phyloP scores from a whole-genome alignment of 345 rosid species.

The Crucihimalaya himalaica region DNA sequence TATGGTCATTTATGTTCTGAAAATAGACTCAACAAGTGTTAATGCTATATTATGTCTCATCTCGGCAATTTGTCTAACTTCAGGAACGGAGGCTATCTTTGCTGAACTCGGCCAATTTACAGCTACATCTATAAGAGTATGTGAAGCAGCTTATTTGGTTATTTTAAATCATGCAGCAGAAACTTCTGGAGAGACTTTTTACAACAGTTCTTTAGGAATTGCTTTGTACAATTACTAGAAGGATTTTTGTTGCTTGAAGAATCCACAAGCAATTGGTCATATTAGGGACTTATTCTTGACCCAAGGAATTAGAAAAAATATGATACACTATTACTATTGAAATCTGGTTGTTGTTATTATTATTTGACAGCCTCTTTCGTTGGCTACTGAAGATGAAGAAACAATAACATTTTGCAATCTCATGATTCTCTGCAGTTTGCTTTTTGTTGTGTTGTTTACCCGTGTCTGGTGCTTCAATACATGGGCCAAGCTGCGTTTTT shows the following conservation, averaged over 20 bases:
- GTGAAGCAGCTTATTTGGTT: constrained; percentile 16
- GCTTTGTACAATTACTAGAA: not conserved
- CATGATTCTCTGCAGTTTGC: constrained; percentile 63
- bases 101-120: constrained; percentile 77
- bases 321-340: not conserved
- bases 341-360: constrained; percentile 1
- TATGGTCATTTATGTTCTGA: constrained; percentile 7
- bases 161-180: not conserved
- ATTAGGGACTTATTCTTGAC: constrained; percentile 15
- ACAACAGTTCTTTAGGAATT: not conserved
- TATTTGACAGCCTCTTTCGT: not conserved
- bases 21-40: not conserved
- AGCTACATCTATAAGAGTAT: constrained; percentile 78
- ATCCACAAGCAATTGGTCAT: not conserved
- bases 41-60: constrained; percentile 19
- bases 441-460: constrained; percentile 71
- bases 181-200: not conserved
- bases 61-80: constrained; percentile 24
- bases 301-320: constrained; percentile 10
- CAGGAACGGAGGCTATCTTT: constrained; percentile 90
- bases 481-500: constrained; percentile 98
- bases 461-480: constrained; percentile 95
- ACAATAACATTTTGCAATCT: constrained; percentile 18
- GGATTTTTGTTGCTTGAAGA: not conserved
- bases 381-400: constrained; percentile 4